These are phyloP conservation scores for Vanrija sp. DNA, from an alignment of 1,284 basidiomycete species.

Conservation along the genomic window DNA sequence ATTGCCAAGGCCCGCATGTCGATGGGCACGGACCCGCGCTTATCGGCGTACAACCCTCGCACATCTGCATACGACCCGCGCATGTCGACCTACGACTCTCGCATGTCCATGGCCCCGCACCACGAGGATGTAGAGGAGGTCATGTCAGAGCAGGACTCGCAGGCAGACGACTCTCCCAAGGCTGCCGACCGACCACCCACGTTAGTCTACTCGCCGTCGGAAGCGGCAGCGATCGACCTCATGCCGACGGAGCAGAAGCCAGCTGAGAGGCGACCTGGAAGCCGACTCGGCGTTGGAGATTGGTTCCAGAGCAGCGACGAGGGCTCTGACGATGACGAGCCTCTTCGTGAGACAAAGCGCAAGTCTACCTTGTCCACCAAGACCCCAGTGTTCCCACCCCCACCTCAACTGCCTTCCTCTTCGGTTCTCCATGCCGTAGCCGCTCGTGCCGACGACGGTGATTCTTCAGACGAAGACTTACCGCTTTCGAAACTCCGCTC, in stretches of 20 bases:
- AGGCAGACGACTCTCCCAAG: neutral
- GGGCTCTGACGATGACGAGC: slow-evolving; percentile 8
- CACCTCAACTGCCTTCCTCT: too few species aligned
- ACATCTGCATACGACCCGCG: neutral
- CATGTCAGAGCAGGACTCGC: neutral
- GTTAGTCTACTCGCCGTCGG: neutral
- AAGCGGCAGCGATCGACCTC: too few species aligned
- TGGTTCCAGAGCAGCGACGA: slow-evolving; percentile 17
- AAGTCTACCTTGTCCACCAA: neutral
- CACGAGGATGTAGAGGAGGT: slow-evolving; percentile 1
- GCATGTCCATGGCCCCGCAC: neutral
- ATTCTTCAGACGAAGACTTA: slow-evolving; percentile 25
- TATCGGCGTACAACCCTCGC: neutral
- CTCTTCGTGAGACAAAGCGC: neutral
- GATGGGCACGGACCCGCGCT: neutral
- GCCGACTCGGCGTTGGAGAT: slow-evolving; percentile 13
- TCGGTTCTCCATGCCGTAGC: neutral
- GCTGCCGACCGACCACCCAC: slow-evolving; percentile 8
- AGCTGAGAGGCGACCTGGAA: slow-evolving; percentile 1
- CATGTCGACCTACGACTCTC: neutral
- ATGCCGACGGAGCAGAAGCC: neutral
- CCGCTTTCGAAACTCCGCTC: slow-evolving; percentile 27
- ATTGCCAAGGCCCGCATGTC: neutral
- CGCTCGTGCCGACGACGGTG: slow-evolving; percentile 3
- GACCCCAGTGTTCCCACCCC: neutral